phyloP scores from a whole-genome alignment of 768 basidiomycete genomes.

The Lentinula lateritia region DNA sequence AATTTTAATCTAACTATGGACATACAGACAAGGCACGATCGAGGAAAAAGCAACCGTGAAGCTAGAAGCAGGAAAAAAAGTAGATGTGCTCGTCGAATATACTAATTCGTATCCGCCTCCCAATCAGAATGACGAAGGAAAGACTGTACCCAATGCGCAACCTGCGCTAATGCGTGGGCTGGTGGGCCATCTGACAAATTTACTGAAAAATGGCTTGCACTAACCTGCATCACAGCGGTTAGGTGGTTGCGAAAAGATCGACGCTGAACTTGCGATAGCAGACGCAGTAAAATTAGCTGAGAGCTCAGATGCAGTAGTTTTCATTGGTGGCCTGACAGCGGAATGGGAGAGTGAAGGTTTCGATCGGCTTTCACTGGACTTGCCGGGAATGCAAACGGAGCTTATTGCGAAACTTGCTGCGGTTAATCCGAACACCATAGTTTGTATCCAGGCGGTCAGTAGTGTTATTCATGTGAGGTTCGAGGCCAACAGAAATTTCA shows the following conservation, averaged over 20 bases:
- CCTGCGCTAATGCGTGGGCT: conserved; percentile 68
- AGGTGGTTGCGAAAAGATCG: conserved; percentile 61
- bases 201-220: not conserved
- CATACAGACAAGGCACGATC: conserved; percentile 50
- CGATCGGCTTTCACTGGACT: conserved; percentile 54
- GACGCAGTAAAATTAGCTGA: conserved; percentile 52
- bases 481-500: conserved; percentile 15
- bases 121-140: conserved; percentile 31
- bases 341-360: conserved; percentile 79
- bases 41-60: conserved; percentile 54
- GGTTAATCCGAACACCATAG: conserved; percentile 54
- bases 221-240: conserved; percentile 39
- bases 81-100: conserved; percentile 56
- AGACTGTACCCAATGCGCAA: conserved; percentile 38
- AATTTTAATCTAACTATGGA: not conserved
- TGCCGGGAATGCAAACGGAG: conserved; percentile 59
- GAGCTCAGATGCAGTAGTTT: conserved; percentile 49
- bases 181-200: conserved; percentile 23
- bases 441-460: conserved; percentile 56
- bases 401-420: conserved; percentile 44
- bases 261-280: conserved; percentile 48
- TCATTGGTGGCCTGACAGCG: conserved; percentile 56
- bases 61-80: conserved; percentile 37
- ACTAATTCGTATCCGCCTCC: conserved; percentile 51
- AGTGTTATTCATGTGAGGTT: not conserved